Evolutionary conservation across 2,329 filamentous ascomycete species (phyloP).

Genomic region (Bipolaris cookei): DNA sequence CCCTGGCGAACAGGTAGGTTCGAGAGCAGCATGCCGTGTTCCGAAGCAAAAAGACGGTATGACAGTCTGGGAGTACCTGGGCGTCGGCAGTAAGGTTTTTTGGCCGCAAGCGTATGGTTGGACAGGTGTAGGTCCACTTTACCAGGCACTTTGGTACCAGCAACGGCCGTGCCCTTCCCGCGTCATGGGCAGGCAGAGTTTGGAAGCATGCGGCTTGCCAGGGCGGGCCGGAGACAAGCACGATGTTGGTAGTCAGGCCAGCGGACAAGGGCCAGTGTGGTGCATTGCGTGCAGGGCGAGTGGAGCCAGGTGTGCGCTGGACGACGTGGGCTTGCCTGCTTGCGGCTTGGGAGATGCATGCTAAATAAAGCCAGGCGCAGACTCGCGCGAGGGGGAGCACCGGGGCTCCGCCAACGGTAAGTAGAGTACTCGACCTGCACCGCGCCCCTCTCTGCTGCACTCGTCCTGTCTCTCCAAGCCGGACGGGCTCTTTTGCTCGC

Average conservation of each 20-base stretch:
- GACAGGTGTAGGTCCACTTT: constrained; percentile 5
- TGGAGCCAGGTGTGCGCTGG: constrained; percentile 14
- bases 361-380: constrained; percentile 22
- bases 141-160: background rate
- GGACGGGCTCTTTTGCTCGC: background rate
- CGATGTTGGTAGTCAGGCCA: constrained; percentile 6
- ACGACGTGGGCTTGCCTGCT: constrained; percentile 8
- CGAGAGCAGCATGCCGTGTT: background rate
- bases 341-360: constrained; percentile 8
- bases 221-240: constrained; percentile 4
- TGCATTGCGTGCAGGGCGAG: constrained; percentile 4
- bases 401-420: constrained; percentile 13
- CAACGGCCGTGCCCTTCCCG: constrained; percentile 11
- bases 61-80: background rate
- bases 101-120: background rate
- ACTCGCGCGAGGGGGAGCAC: constrained; percentile 16
- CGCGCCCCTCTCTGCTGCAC: constrained; percentile 2
- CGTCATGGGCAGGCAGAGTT: constrained; percentile 3
- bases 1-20: too few species aligned
- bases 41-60: background rate
- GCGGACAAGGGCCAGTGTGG: background rate
- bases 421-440: constrained; percentile 1
- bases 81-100: background rate
- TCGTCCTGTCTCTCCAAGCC: constrained; percentile 2
- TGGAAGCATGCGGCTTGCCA: constrained; percentile 11